These are phyloP conservation scores for Hylodesmum podocarpum DNA, from an alignment of 306 rosid species.

Conservation along the genomic window DNA sequence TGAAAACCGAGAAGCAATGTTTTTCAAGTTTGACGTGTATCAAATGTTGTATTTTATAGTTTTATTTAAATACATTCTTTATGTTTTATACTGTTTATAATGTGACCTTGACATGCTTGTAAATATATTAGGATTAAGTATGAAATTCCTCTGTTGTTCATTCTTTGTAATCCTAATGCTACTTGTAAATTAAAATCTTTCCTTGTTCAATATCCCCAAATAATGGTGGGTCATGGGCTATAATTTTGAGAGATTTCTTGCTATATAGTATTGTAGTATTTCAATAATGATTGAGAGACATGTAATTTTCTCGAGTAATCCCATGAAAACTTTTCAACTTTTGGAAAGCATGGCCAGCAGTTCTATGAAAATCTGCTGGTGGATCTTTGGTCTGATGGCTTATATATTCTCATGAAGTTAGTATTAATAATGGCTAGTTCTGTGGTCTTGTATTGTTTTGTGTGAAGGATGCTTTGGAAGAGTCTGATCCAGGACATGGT, in stretches of 20 bases:
- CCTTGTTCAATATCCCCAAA: neutral
- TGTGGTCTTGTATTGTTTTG: conserved; percentile 15
- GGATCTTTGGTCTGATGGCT: neutral
- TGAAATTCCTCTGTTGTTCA: neutral
- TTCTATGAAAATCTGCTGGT: neutral
- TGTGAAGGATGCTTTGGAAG: conserved; percentile 30
- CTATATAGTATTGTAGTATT: neutral
- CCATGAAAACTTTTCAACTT: neutral
- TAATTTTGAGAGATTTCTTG: conserved; percentile 8
- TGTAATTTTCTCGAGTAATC: neutral
- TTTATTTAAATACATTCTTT: neutral
- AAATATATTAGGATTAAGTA: neutral
- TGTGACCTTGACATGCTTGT: neutral
- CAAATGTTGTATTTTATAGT: neutral
- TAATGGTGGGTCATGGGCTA: neutral
- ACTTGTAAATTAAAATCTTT: neutral
- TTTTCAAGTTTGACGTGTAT: neutral
- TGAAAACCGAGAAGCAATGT: neutral
- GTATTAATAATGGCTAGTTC: conserved; percentile 4
- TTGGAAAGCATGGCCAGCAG: neutral
- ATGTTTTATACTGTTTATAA: neutral
- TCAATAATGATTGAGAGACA: neutral
- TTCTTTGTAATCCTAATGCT: neutral
- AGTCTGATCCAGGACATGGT: conserved; percentile 9
- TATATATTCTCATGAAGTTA: neutral